Evolutionary conservation across 2,329 filamentous ascomycete genomes (phyloP), one percentile per base, ranked within the genome.

Genomic region (Cadophora sp.): DNA sequence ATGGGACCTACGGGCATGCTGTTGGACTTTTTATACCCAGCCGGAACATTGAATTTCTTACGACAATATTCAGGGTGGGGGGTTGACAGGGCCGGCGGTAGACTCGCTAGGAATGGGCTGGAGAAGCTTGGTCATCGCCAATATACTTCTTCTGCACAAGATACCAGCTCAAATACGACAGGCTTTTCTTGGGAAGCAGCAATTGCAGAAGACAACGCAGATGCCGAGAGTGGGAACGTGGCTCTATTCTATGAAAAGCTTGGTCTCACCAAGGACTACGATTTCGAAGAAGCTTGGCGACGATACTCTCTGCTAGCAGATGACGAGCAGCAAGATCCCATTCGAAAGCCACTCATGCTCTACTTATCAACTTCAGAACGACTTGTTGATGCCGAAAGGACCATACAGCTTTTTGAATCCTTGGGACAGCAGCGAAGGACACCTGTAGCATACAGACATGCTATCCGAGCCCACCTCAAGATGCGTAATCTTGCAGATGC

Each of bases 361-460:
- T 81, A 79, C 70, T 70, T 84, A 14, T 78, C 79, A 8, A 71
- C 68, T n/a, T 83, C 83, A 13, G 66, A 72, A 50, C 70, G 75
- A 14, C 43, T 73, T 2, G 59, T 78, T 27, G 79, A 85, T 72
- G 76, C 80, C 16, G 78, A 79, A 65, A 80, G 82, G 56, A 77
- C 79, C 20, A 77, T 81, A 59, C 68, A 77, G n/a, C 67, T 87
- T 9, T 87, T 87, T 71, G 73, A 81, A 33, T 45, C 45, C 11
- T 47, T 74, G 14, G 60, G 60, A n/a, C 30, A 55, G 36, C 63
- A 77, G 9, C 64, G 78, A 45, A 81, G 83, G 30, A 78, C 76
- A 2, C 71, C 76, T 8, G 75, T 77, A 4, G 80, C 83, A 62
- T 87, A 85, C 72, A 73, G 78, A 61, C 73, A 78, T 48, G 78